These are phyloP conservation scores for Ploettnerulaceae sp. DNA, from an alignment of 2,329 filamentous ascomycete genomes.

Conservation along the genomic window DNA sequence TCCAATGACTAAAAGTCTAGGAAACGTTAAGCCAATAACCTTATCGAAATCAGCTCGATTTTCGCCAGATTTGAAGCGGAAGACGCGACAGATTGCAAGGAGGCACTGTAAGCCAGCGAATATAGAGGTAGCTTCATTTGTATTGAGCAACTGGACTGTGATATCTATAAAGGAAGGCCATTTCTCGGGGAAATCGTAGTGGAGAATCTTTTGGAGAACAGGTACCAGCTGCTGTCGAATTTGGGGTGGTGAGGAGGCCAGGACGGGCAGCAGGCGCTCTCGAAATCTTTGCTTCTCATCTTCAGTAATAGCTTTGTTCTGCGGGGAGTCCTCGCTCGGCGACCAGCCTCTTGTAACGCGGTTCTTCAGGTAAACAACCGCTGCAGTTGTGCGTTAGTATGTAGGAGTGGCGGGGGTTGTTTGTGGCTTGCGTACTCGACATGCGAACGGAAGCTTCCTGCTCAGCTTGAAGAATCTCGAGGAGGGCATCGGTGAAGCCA, in stretches of 20 bases:
- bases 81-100: slow-evolving; percentile 89
- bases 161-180: slow-evolving; percentile 96
- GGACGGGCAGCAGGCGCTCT: slow-evolving; percentile 80
- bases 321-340: slow-evolving; percentile 65
- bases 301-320: slow-evolving; percentile 70
- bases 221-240: slow-evolving; percentile 92
- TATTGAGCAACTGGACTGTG: slow-evolving; percentile 81
- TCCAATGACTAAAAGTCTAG: slow-evolving; percentile 79
- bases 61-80: slow-evolving; percentile 81
- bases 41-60: slow-evolving; percentile 86
- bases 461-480: slow-evolving; percentile 86
- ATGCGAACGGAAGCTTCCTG: slow-evolving; percentile 80
- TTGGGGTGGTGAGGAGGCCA: slow-evolving; percentile 73
- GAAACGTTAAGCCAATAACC: slow-evolving; percentile 88
- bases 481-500: slow-evolving; percentile 84
- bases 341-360: slow-evolving; percentile 91
- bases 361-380: slow-evolving; percentile 97
- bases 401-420: slow-evolving; percentile 28
- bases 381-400: slow-evolving; percentile 45
- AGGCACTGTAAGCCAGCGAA: slow-evolving; percentile 93
- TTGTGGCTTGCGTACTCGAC: slow-evolving; percentile 62
- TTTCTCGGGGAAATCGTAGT: slow-evolving; percentile 88
- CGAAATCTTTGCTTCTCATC: slow-evolving; percentile 84
- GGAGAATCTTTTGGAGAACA: slow-evolving; percentile 90
- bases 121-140: slow-evolving; percentile 79